A percentile compares a stretch with the other conserved stretches of the same genome.
Conservation (phyloP, 345 rosid genomes). For the Salix udensis region DNA sequence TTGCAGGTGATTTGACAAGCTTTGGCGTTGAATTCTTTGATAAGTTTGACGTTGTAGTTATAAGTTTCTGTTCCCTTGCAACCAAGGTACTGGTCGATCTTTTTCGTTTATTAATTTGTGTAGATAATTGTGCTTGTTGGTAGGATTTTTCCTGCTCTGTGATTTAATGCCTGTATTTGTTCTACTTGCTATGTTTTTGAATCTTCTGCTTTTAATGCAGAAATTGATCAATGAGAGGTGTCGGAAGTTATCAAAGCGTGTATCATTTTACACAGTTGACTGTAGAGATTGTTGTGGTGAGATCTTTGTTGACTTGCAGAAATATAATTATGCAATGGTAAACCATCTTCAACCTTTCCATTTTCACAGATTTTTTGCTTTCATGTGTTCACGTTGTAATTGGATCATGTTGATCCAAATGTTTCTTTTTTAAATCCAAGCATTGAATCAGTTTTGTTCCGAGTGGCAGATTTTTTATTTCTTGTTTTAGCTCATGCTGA, state of each 20-base stretch:
- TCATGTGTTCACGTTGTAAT: not conserved
- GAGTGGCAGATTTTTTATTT: not conserved
- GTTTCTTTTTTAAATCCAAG: not conserved
- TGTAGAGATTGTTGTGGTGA: slow-evolving; percentile 85
- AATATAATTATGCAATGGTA: slow-evolving; percentile 58
- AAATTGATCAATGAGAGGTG: slow-evolving; percentile 74
- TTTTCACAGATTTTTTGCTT: not conserved
- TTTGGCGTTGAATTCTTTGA: slow-evolving; percentile 51
- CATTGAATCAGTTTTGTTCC: not conserved
- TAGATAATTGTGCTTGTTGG: not conserved
- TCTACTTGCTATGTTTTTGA: not conserved
- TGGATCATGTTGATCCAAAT: not conserved
- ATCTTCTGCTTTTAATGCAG: slow-evolving; percentile 32
- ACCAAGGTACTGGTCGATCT: slow-evolving; percentile 45
- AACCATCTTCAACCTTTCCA: not conserved
- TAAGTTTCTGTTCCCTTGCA: slow-evolving; percentile 59
- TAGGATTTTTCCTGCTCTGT: not conserved
- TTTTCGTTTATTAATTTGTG: not conserved
- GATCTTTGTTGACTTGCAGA: slow-evolving; percentile 81
- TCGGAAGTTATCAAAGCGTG: slow-evolving; percentile 57
- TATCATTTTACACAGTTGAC: slow-evolving; percentile 80
- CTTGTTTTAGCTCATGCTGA: not conserved
- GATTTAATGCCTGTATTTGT: not conserved
- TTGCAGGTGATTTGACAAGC: slow-evolving; percentile 71
- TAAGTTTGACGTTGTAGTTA: slow-evolving; percentile 70